Percentiles rank a stretch among this genome's conserved stretches.
Evolutionary conservation across 805 yeast species (phyloP).

Genomic region (Teunomyces cretensis): DNA sequence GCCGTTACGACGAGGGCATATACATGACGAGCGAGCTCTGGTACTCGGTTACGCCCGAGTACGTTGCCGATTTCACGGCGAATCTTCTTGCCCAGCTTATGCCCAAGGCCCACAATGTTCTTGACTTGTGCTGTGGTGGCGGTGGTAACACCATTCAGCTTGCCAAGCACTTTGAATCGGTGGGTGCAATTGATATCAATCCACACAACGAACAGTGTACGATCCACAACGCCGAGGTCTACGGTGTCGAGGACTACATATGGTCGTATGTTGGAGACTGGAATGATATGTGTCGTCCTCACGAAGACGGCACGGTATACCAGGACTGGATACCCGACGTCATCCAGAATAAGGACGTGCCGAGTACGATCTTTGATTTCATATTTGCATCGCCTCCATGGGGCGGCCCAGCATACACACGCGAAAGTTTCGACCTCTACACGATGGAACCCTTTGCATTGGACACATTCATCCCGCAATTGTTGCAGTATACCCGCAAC

Average conservation of each 20-base stretch:
- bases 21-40: conserved; percentile 71
- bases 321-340: conserved; percentile 34
- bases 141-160: conserved; percentile 85
- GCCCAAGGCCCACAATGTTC: conserved; percentile 46
- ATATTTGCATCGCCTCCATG: conserved; percentile 83
- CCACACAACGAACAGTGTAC: conserved; percentile 65
- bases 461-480: conserved; percentile 42
- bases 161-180: conserved; percentile 54
- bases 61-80: conserved; percentile 60
- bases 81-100: conserved; percentile 50
- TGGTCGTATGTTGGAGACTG: conserved; percentile 52
- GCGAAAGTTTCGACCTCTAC: conserved; percentile 45
- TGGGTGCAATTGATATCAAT: conserved; percentile 64
- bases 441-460: conserved; percentile 48
- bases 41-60: conserved; percentile 88
- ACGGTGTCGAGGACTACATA: conserved; percentile 56
- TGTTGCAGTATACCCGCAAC: conserved; percentile 42
- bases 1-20: conserved; percentile 65
- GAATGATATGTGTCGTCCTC: conserved; percentile 27
- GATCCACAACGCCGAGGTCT: conserved; percentile 61
- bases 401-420: conserved; percentile 73
- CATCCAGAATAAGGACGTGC: conserved; percentile 10
- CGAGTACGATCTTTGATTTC: conserved; percentile 43
- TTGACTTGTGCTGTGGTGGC: conserved; percentile 83
- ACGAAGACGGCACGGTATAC: conserved; percentile 13